A percentile compares a stretch with the other conserved stretches of the same genome.
These are phyloP conservation scores for Mentha longifolia DNA, from an alignment of 257 asterid genomes.

Conservation along the genomic window DNA sequence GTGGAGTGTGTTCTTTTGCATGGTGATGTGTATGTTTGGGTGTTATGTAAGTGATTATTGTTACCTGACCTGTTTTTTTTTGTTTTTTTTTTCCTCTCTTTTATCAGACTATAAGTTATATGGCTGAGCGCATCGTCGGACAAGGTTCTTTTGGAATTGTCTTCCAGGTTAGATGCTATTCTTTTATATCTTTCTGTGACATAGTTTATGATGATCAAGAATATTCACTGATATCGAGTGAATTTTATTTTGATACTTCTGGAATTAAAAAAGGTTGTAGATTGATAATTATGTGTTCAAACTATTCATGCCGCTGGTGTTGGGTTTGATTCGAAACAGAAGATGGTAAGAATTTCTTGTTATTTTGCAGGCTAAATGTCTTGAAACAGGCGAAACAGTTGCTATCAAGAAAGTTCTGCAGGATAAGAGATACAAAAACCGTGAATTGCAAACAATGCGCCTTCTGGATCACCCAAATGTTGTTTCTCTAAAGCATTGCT, in stretches of 20 bases:
- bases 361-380: conserved; percentile 72
- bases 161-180: conserved; percentile 62
- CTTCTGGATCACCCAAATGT: conserved; percentile 86
- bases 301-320: neutral
- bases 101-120: conserved; percentile 77
- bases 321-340: neutral
- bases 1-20: neutral
- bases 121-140: conserved; percentile 94
- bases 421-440: conserved; percentile 80
- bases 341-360: neutral
- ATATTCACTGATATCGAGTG: neutral
- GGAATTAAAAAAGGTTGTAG: neutral
- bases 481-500: conserved; percentile 74
- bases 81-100: neutral
- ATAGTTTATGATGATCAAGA: neutral
- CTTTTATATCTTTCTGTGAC: conserved; percentile 10
- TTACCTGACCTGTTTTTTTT: conserved; percentile 1
- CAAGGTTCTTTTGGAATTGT: conserved; percentile 93
- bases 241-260: neutral
- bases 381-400: conserved; percentile 76
- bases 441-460: conserved; percentile 82
- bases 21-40: neutral
- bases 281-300: neutral
- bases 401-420: conserved; percentile 84
- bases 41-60: conserved; percentile 9